Base-by-base conservation (phyloP, 768 basidiomycete genomes). In the Ramaria rubella region DNA sequence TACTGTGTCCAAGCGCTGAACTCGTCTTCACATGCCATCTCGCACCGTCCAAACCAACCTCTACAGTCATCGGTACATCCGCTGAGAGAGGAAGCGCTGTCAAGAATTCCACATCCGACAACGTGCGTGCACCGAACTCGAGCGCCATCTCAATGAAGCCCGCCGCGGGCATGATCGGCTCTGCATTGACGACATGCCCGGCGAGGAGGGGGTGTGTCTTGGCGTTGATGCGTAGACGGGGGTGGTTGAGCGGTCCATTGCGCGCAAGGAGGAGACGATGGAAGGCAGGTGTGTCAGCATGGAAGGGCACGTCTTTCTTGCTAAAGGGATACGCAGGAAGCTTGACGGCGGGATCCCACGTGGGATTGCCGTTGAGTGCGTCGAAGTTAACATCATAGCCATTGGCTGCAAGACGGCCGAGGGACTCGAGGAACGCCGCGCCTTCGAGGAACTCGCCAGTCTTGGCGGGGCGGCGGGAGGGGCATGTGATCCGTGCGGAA, bases 371-470 rank as follows among this genome's bases (percentile, higher is more conserved):
- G 30, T 58, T 69, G 7, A 71, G 48, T n/a, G 59, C 61, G 52
- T 66, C 61, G 43, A 68, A 65, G 51, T 69, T 64, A 12, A 70
- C 61, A 33, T 46, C 44, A 34, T 30, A 31, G 15, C 55, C 55
- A 38, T 56, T 46, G 14, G 40, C 40, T 12, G 43, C 55, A 30
- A 56, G 55, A 34, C 61, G 61, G 14, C 69, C 70, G 14, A 60
- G 45, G 24, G 64, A 61, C 27, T 68, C 60, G 12, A 70, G 64
- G 54, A 68, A 66, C 0, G 68, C 70, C 8, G 67, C 61, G 48
- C 69, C 69, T 46, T 70, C 69, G 50, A 70, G 58, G 33, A 69
- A 48, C 44, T 69, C 69, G 21, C 70, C 70, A 12, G 70, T 64
- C 36, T 69, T 70, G 54, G 65, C 64, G n/a, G 70, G 70, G 30